Conservation (phyloP, 257 asterid genomes). For the Petrea volubilis region DNA sequence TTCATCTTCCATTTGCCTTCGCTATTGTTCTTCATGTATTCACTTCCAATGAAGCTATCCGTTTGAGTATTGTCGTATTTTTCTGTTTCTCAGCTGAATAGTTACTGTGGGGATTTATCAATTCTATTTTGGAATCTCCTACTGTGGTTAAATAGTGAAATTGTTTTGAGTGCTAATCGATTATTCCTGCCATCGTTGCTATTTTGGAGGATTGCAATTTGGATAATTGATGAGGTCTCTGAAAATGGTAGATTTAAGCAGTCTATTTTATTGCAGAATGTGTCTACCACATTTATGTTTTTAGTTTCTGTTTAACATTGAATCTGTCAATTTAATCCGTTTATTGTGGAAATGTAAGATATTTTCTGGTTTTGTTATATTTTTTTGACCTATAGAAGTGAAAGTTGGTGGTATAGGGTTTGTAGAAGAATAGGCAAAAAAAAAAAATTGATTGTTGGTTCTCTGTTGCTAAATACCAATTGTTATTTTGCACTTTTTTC, state of each 20-base stretch:
- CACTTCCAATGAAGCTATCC: background rate
- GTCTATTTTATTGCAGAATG: background rate
- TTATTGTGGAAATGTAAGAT: background rate
- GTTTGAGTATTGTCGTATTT: background rate
- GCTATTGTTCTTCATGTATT: background rate
- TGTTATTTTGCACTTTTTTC: too few relatives aligned
- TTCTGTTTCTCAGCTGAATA: background rate
- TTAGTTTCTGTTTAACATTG: background rate
- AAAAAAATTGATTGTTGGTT: too few relatives aligned
- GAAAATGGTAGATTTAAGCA: background rate
- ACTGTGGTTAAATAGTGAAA: background rate
- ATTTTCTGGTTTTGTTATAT: background rate
- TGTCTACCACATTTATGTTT: background rate
- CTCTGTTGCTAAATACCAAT: too few relatives aligned
- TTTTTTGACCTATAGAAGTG: background rate
- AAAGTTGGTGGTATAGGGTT: too few relatives aligned
- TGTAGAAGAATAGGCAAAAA: too few relatives aligned
- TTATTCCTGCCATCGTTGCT: background rate
- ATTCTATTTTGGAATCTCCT: background rate
- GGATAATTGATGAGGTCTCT: background rate
- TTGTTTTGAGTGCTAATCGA: background rate
- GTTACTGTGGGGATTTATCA: background rate
- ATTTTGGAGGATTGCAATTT: background rate
- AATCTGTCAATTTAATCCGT: too few relatives aligned
- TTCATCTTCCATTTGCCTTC: background rate